A percentile compares a stretch with the other conserved stretches of the same genome.
Evolutionary conservation across 176 grass and related monocot genomes (phyloP).

Genomic region (Thalia dealbata): DNA sequence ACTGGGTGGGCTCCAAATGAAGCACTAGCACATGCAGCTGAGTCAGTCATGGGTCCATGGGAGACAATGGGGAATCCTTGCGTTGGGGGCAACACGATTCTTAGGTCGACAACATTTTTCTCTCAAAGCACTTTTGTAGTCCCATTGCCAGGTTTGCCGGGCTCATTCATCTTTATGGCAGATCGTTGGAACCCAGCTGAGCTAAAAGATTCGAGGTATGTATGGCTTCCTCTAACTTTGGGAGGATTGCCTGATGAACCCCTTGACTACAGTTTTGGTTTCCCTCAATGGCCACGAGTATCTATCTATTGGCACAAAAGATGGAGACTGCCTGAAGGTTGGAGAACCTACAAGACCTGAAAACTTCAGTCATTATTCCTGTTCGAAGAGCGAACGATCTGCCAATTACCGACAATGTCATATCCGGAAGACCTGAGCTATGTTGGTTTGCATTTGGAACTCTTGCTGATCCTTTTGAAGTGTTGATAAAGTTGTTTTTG

Average conservation of each 20-base stretch:
- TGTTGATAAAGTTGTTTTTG: not conserved
- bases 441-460: not conserved
- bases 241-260: slow-evolving; percentile 77
- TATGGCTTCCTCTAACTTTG: slow-evolving; percentile 68
- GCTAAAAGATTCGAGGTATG: slow-evolving; percentile 59
- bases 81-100: slow-evolving; percentile 64
- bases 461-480: not conserved
- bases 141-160: slow-evolving; percentile 52
- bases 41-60: slow-evolving; percentile 78
- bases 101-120: slow-evolving; percentile 82
- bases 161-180: slow-evolving; percentile 90
- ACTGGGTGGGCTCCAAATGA: slow-evolving; percentile 79
- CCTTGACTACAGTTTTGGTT: slow-evolving; percentile 88
- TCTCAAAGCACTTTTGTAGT: slow-evolving; percentile 84
- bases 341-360: slow-evolving; percentile 43
- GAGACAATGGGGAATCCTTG: slow-evolving; percentile 83
- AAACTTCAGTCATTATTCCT: not conserved
- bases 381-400: not conserved
- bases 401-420: not conserved
- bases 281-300: slow-evolving; percentile 88
- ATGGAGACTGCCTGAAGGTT: slow-evolving; percentile 70
- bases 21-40: slow-evolving; percentile 67
- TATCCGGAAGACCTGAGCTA: not conserved
- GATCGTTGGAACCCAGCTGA: slow-evolving; percentile 84
- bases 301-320: slow-evolving; percentile 88